Evolutionary conservation across 345 rosid genomes (phyloP).

Genomic region (Bretschneidera sinensis): DNA sequence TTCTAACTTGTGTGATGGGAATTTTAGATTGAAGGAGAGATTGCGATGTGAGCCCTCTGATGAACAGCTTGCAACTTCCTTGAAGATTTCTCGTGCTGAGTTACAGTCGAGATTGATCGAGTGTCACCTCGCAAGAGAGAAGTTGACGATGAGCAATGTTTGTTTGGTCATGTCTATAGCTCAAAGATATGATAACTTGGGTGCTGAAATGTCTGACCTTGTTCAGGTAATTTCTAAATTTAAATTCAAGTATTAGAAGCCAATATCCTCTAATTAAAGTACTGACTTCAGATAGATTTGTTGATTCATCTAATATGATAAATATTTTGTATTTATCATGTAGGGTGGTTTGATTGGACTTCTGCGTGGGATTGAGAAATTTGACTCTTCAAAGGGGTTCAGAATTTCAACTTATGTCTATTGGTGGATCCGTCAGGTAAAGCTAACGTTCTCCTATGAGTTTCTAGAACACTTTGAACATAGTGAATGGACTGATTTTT

Average conservation of each 20-base stretch:
- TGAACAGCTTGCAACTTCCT: slow-evolving; percentile 74
- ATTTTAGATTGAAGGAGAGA: slow-evolving; percentile 67
- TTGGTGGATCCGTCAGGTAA: slow-evolving; percentile 99
- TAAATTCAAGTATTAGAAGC: not conserved
- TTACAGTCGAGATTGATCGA: slow-evolving; percentile 63
- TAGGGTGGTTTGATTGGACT: slow-evolving; percentile 96
- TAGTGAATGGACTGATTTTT: too few species aligned
- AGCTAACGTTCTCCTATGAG: slow-evolving; percentile 5
- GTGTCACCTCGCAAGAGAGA: slow-evolving; percentile 81
- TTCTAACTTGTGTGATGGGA: slow-evolving; percentile 12
- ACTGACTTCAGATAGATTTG: not conserved
- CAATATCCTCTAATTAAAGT: not conserved
- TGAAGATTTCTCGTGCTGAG: slow-evolving; percentile 69
- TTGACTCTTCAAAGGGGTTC: slow-evolving; percentile 88
- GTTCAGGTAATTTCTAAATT: slow-evolving; percentile 61
- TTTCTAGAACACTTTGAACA: too few species aligned
- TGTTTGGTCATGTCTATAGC: slow-evolving; percentile 96
- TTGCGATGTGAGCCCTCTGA: slow-evolving; percentile 86
- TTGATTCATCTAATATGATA: not conserved
- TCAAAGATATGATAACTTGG: slow-evolving; percentile 84
- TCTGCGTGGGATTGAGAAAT: slow-evolving; percentile 91
- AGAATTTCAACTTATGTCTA: slow-evolving; percentile 91
- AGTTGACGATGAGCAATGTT: slow-evolving; percentile 94
- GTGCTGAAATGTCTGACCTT: slow-evolving; percentile 93
- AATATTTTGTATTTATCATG: slow-evolving; percentile 10